Conservation (phyloP, 371 early-diverging fungal species). For the Haplosporangium sp. region DNA sequence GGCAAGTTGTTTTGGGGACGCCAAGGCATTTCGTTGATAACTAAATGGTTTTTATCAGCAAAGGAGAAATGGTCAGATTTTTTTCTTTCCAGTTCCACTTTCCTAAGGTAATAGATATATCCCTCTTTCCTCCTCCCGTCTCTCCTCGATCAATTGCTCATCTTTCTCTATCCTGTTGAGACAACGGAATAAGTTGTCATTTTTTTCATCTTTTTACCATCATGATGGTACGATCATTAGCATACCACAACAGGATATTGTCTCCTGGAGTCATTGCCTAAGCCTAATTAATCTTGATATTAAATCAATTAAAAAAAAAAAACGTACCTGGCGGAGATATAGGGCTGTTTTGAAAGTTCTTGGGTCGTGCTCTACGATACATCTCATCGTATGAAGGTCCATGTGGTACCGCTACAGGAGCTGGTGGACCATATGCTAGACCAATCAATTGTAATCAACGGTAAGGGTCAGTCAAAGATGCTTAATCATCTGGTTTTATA, state of each 20-base stretch:
- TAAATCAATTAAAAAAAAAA: slow-evolving; percentile 1
- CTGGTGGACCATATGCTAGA: slow-evolving; percentile 42
- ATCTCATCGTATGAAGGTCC: slow-evolving; percentile 47
- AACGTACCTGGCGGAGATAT: slow-evolving; percentile 50
- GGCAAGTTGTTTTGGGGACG: slow-evolving; percentile 51
- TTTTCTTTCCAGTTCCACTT: neutral
- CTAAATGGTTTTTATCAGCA: slow-evolving; percentile 14
- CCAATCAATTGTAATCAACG: neutral
- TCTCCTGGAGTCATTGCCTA: neutral
- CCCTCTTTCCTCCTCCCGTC: neutral
- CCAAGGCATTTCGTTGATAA: slow-evolving; percentile 50
- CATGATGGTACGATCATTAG: neutral
- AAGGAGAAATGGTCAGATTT: slow-evolving; percentile 3
- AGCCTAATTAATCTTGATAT: slow-evolving; percentile 11
- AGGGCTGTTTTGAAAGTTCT: slow-evolving; percentile 41
- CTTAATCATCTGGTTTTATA: neutral
- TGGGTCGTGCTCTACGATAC: slow-evolving; percentile 47
- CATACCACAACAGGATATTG: neutral
- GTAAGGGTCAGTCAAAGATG: neutral
- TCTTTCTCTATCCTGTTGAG: slow-evolving; percentile 1
- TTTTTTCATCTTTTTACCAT: neutral
- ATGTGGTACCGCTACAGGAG: slow-evolving; percentile 28
- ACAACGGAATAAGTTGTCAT: neutral
- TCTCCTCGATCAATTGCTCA: neutral
- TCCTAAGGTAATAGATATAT: neutral